Evolutionary conservation across 306 rosid species (phyloP).

Genomic region (Erythrophleum fordii): DNA sequence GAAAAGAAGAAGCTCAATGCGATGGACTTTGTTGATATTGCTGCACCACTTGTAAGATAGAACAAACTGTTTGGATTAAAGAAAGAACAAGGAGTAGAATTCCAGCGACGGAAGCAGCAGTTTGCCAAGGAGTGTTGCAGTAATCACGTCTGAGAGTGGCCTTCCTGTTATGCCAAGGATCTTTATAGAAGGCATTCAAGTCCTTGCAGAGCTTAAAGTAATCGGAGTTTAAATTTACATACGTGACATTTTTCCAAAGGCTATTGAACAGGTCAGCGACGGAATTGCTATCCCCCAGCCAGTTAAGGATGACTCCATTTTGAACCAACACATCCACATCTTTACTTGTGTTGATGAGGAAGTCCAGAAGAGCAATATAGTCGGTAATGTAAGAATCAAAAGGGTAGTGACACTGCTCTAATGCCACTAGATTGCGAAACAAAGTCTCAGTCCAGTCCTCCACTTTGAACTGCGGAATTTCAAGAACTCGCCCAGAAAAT

Average conservation of each 20-base stretch:
- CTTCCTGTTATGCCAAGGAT: slow-evolving; percentile 32
- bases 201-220: not conserved
- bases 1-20: not conserved
- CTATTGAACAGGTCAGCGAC: slow-evolving; percentile 39
- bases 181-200: slow-evolving; percentile 34
- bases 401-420: slow-evolving; percentile 47
- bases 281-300: slow-evolving; percentile 33
- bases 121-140: slow-evolving; percentile 43
- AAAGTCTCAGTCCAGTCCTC: slow-evolving; percentile 38
- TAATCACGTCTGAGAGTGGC: slow-evolving; percentile 45
- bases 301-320: slow-evolving; percentile 28
- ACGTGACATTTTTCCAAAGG: slow-evolving; percentile 31
- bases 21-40: not conserved
- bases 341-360: slow-evolving; percentile 30
- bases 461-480: slow-evolving; percentile 41
- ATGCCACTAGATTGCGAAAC: slow-evolving; percentile 46
- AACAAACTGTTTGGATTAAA: slow-evolving; percentile 41
- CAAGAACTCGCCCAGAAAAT: slow-evolving; percentile 36
- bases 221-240: not conserved
- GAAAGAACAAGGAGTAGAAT: slow-evolving; percentile 34
- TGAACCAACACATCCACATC: slow-evolving; percentile 44
- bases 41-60: slow-evolving; percentile 35
- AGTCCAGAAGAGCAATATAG: slow-evolving; percentile 31
- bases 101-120: slow-evolving; percentile 44
- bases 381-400: slow-evolving; percentile 24